A percentile compares a stretch with the other conserved stretches of the same genome.
Evolutionary conservation across 805 yeast genomes (phyloP).

Genomic region (Monosporozyma aerobia): DNA sequence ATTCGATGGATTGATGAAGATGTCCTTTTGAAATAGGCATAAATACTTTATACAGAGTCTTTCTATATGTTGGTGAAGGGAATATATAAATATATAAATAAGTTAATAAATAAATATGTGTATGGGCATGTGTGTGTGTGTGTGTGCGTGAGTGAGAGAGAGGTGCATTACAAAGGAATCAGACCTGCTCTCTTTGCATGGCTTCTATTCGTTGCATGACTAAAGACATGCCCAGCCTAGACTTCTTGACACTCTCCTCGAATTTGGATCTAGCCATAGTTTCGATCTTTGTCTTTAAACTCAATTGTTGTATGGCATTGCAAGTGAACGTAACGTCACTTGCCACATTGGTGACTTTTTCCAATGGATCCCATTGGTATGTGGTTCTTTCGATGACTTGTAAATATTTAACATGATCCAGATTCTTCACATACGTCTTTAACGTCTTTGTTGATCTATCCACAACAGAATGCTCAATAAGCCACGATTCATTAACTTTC

Average conservation of each 20-base stretch:
- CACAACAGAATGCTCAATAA: conserved; percentile 67
- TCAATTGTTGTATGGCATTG: conserved; percentile 46
- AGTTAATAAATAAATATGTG: no score
- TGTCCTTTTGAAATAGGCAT: not conserved
- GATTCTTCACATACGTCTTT: conserved; percentile 65
- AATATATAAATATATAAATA: not conserved
- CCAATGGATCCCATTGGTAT: conserved; percentile 35
- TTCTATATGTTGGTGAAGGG: not conserved
- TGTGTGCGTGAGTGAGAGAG: no score
- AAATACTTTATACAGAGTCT: not conserved
- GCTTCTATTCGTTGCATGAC: conserved; percentile 59
- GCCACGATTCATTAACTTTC: conserved; percentile 53
- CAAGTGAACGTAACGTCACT: conserved; percentile 63
- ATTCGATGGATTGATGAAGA: no score
- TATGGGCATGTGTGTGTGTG: no score
- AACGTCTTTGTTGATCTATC: conserved; percentile 50
- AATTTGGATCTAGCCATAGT: conserved; percentile 70
- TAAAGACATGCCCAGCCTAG: conserved; percentile 39
- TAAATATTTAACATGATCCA: conserved; percentile 74
- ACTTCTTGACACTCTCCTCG: conserved; percentile 52
- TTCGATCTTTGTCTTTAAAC: conserved; percentile 64
- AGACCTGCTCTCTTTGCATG: conserved; percentile 10
- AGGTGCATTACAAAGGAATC: not conserved
- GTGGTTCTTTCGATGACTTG: conserved; percentile 68
- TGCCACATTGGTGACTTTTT: conserved; percentile 37